These are phyloP conservation scores for Hypoxylon lienhwacheense DNA, from an alignment of 495 filamentous ascomycete genomes.

Conservation along the genomic window DNA sequence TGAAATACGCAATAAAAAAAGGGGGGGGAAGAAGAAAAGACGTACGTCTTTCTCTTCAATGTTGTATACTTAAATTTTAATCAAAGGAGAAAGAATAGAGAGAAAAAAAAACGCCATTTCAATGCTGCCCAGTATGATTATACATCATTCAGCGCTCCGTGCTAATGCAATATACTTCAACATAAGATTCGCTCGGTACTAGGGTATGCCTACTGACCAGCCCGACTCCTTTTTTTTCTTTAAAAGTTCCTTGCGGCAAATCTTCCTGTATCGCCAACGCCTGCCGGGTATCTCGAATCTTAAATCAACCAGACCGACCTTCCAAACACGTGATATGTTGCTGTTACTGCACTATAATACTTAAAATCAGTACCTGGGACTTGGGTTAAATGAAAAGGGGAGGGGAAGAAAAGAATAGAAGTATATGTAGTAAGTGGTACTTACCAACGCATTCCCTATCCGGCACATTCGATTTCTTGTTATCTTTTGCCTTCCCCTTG, in stretches of 20 bases:
- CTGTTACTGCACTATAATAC: slow-evolving; percentile 23
- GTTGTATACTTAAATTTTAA: background rate
- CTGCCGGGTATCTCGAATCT: slow-evolving; percentile 32
- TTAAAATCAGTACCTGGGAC: slow-evolving; percentile 5
- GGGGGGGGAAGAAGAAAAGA: too few species aligned
- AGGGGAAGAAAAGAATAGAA: background rate
- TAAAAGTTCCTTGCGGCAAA: slow-evolving; percentile 31
- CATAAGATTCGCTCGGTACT: slow-evolving; percentile 7
- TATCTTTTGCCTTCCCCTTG: slow-evolving; percentile 46
- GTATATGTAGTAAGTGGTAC: too few species aligned
- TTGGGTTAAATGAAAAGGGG: slow-evolving; percentile 48
- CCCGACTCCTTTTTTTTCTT: slow-evolving; percentile 12
- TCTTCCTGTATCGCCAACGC: slow-evolving; percentile 32
- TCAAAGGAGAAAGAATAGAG: background rate
- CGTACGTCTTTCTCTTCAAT: background rate
- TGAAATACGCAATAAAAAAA: too few species aligned
- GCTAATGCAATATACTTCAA: slow-evolving; percentile 25
- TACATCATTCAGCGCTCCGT: slow-evolving; percentile 7
- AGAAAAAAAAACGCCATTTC: slow-evolving; percentile 13
- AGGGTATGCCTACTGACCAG: slow-evolving; percentile 8
- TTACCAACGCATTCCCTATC: slow-evolving; percentile 70
- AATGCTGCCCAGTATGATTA: slow-evolving; percentile 19
- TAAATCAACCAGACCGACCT: slow-evolving; percentile 33
- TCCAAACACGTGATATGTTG: slow-evolving; percentile 18
- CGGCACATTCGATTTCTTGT: slow-evolving; percentile 47